Base-by-base conservation (phyloP, 768 basidiomycete genomes). In the Naganishia onofrii region DNA sequence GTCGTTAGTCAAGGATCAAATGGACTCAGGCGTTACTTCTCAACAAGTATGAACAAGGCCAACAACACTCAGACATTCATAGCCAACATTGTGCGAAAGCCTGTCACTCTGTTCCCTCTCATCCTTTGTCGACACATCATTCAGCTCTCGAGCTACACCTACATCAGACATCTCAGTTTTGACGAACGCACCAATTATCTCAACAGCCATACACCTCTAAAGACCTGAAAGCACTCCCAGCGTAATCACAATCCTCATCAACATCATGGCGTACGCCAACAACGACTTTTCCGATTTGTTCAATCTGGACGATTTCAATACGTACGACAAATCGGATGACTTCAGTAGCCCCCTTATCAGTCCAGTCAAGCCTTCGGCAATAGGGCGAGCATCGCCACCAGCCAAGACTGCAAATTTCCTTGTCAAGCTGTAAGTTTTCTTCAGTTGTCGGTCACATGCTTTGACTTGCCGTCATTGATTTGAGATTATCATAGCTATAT, bases 401-500 rank as follows among this genome's bases (percentile, higher is more conserved):
- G 52, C 54, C 1, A 69, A 69, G 68, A 57, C 38, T 36, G 66
- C 74, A 0, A 80, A 80, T 58, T 80, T 80, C 69, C 72, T 80
- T 8, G 75, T 77, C 65, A 80, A 80, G 72, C 71, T 80, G 29
- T 80, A 76, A 77, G 79, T 79, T 70, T 70, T 76, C 31, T 36
- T 52, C 6, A 54, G 15, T 26, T 52, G 8, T 21, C 32, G 26
- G 28, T 3, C 32, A 21, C 19, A 15, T 17, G 2, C 15, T 42
- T 42, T 42, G 42, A 42, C 2, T 7, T 42, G 13, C 42, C 42
- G 42, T 10, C 15, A 15, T 15, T 42, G 42, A 68, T 19, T 34
- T 36, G 23, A 34, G 6, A 21, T 15, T n/a, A 26, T 46, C 55
- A 15, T 46, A 80, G 79, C 15, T 80, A 79, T 68, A 64, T 78